phyloP scores from a whole-genome alignment of 805 yeast species.

The Alloascoidea africana region DNA sequence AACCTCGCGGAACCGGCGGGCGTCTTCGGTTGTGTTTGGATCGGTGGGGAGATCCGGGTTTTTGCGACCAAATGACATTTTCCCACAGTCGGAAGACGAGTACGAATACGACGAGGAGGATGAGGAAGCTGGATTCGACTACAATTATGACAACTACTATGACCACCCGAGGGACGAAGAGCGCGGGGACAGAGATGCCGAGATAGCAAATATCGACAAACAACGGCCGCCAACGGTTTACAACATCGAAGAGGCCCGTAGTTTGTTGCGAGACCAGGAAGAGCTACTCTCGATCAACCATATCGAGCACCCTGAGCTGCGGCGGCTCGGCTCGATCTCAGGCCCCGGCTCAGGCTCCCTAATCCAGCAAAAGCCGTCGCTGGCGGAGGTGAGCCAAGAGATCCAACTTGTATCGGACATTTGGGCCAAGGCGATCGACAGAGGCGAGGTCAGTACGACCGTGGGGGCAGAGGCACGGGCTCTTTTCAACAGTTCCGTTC shows the following conservation, averaged over 20 bases:
- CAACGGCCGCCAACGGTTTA: neutral
- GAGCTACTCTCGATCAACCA: neutral
- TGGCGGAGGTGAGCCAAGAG: neutral
- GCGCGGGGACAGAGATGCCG: neutral
- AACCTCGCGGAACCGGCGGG: neutral
- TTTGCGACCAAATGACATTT: neutral
- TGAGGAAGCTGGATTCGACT: no score
- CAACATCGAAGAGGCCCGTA: neutral
- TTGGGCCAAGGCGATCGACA: slow-evolving; percentile 16
- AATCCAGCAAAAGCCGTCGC: neutral
- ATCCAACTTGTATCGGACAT: neutral
- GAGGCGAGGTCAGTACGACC: slow-evolving; percentile 15
- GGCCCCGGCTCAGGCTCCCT: neutral
- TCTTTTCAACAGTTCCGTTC: slow-evolving; percentile 21
- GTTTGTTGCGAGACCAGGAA: slow-evolving; percentile 1
- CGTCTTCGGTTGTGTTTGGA: neutral
- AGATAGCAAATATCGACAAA: neutral
- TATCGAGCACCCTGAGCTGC: neutral
- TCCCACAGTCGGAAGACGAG: neutral
- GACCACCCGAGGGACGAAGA: neutral
- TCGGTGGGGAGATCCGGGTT: neutral
- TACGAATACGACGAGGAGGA: neutral
- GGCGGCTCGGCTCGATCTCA: neutral
- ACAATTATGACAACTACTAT: neutral
- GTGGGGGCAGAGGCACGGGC: slow-evolving; percentile 13